Evolutionary conservation across 257 asterid species (phyloP), one percentile per base, ranked within the genome.

Genomic region (Paulownia fortunei): DNA sequence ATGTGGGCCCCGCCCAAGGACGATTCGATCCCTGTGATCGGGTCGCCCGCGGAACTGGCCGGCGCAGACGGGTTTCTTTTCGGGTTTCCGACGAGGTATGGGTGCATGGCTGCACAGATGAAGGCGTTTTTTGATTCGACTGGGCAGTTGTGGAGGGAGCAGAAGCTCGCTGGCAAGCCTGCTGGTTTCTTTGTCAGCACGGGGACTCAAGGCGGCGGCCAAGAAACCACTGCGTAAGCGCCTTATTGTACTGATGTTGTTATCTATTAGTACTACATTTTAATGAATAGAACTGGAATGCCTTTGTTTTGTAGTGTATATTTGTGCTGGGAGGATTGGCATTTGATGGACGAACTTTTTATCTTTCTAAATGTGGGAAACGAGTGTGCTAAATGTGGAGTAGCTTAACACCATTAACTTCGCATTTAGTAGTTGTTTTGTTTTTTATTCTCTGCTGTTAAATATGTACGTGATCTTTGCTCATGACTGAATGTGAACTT

Each of bases 121-220:
- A 93, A 96, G 88, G 90, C 97, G 18, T 96, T 93, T 82, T 96
- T 96, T 21, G 98, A 96, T 81, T 89, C 96, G 24, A 96, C 99
- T 2, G 97, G 97, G 16, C 78, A 81, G 19, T 78, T 93, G 82
- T 96, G 99, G 99, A 90, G 75, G 82, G 97, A 92, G 73, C 99
- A 96, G 83, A 84, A 81, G 70, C 96, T 96, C 49, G 97, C 97
- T 8, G 99, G 99, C 15, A 88, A 91, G 76, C 99, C 99, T 15
- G 98, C 99, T 0, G 99, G 99, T 6, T 90, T 96, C 76, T 96
- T 96, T 65, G 96, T 96, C 79, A 96, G 99, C 87, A 93, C 99
- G 12, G 99, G 98, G 36, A 96, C 99, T n/a, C 99, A 96, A 69
- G 99, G 99, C 49, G 99, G 99, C 83, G 99, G 99, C 6, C 99